Percentiles rank a stretch among this genome's conserved stretches.
Evolutionary conservation across 176 grass and related monocot genomes (phyloP).

Genomic region (Lolium multiflorum): DNA sequence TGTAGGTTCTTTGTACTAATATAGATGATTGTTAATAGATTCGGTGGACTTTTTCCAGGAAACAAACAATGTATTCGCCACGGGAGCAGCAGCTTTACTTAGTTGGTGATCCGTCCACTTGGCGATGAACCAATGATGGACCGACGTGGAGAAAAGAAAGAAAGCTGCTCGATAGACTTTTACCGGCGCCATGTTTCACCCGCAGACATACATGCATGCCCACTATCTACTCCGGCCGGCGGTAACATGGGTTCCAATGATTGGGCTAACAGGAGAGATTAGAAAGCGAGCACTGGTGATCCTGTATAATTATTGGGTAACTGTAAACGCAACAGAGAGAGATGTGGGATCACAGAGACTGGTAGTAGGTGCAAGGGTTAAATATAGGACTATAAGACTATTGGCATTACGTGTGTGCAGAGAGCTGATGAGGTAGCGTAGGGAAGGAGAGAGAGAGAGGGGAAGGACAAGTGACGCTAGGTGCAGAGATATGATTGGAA

Average conservation of each 20-base stretch:
- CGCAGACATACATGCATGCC: neutral
- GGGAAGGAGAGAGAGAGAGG: neutral
- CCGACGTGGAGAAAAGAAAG: neutral
- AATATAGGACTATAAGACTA: neutral
- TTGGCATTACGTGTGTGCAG: neutral
- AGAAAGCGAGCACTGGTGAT: neutral
- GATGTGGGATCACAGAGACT: no score
- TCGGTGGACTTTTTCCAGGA: no score
- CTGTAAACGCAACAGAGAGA: neutral
- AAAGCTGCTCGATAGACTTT: conserved; percentile 40
- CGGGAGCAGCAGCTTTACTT: no score
- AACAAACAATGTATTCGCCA: no score
- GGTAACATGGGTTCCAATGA: conserved; percentile 49
- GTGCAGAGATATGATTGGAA: conserved; percentile 28
- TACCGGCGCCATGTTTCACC: conserved; percentile 21
- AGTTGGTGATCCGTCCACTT: conserved; percentile 1
- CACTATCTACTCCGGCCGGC: neutral
- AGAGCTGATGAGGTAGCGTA: neutral
- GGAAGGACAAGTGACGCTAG: neutral
- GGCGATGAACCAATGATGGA: neutral
- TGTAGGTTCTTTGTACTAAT: no score
- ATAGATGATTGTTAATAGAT: no score
- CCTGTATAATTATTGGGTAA: conserved; percentile 10
- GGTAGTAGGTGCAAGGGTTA: neutral
- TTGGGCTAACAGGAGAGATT: conserved; percentile 18